phyloP scores from a whole-genome alignment of 2,329 filamentous ascomycete species.

The Hypomyces perniciosus region DNA sequence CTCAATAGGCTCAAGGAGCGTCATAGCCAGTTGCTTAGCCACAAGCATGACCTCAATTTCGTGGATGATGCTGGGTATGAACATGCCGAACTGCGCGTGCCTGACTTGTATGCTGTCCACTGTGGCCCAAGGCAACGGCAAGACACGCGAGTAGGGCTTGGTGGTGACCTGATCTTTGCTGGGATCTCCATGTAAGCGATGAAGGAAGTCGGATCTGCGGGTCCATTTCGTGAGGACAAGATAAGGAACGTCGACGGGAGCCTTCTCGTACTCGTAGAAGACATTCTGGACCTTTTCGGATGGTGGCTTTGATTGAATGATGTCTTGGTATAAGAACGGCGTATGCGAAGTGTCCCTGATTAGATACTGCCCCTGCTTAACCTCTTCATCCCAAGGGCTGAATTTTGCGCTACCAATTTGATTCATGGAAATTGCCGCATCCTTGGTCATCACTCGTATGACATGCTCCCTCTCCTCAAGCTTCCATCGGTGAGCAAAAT shows the following conservation, averaged over 20 bases:
- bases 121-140: slow-evolving; percentile 43
- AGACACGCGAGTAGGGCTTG: slow-evolving; percentile 38
- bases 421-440: slow-evolving; percentile 20
- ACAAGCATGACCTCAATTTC: slow-evolving; percentile 61
- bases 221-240: slow-evolving; percentile 45
- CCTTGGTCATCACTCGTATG: slow-evolving; percentile 33
- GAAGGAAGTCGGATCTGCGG: slow-evolving; percentile 54
- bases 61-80: slow-evolving; percentile 69
- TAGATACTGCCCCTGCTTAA: slow-evolving; percentile 24
- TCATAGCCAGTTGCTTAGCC: slow-evolving; percentile 49
- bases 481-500: slow-evolving; percentile 43
- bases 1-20: slow-evolving; percentile 32
- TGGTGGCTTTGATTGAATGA: slow-evolving; percentile 40
- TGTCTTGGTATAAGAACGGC: slow-evolving; percentile 38
- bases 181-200: slow-evolving; percentile 24
- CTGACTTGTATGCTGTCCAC: slow-evolving; percentile 42
- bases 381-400: slow-evolving; percentile 18
- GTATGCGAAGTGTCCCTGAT: slow-evolving; percentile 32
- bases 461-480: slow-evolving; percentile 35
- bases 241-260: slow-evolving; percentile 42
- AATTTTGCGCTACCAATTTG: slow-evolving; percentile 28
- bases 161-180: slow-evolving; percentile 21
- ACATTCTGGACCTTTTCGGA: slow-evolving; percentile 32
- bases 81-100: slow-evolving; percentile 46
- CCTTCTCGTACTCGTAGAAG: slow-evolving; percentile 31